Evolutionary conservation across 2,329 filamentous ascomycete genomes (phyloP), one percentile per base, ranked within the genome.

Genomic region (Pseudomassariella vexata): DNA sequence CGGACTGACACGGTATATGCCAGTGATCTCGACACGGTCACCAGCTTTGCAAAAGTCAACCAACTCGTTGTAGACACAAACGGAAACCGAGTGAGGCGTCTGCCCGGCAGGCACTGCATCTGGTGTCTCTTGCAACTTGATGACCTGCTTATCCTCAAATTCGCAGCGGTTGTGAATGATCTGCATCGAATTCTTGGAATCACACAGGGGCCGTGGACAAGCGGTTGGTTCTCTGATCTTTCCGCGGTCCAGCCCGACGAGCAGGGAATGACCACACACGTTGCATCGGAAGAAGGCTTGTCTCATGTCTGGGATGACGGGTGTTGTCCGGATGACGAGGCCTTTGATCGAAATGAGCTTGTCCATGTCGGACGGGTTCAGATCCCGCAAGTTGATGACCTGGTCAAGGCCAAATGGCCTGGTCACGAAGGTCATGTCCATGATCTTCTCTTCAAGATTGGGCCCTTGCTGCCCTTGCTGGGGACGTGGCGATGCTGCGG

Each of bases 231-330:
- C 92, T 15, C 86, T 82, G 50, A 98, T 98, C 65, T 90, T 92
- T 57, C 94, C 92, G 50, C 92, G 83, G 55, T 98, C 92, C 49
- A 98, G 83, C 35, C 88, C 84, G 34, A 95, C 87, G 41, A 84
- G 85, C 39, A 94, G 78, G 4, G 85, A 90, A 60, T 95, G 87
- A 50, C 88, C 87, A 62, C 92, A 98, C 17, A 90, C 78, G 37
- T 87, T 85, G 63, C 92, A 98, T 42, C 86, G 84, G 76, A 98
- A 98, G 64, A 95, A 95, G 1, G 92, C 92, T 55, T 95, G 86
- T 63, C 94, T 95, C 94, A 98, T 98, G 50, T 98, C 92, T 1
- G 92, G 92, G 43, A 98, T 96, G 44, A 98, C 85, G 1, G 92
- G 88, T 0, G 92, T 96, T 3, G 92, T 85, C 40, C 92, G 81